These are phyloP conservation scores for Gilbertella persicaria DNA, from an alignment of 371 early-diverging fungal genomes.

Conservation along the genomic window DNA sequence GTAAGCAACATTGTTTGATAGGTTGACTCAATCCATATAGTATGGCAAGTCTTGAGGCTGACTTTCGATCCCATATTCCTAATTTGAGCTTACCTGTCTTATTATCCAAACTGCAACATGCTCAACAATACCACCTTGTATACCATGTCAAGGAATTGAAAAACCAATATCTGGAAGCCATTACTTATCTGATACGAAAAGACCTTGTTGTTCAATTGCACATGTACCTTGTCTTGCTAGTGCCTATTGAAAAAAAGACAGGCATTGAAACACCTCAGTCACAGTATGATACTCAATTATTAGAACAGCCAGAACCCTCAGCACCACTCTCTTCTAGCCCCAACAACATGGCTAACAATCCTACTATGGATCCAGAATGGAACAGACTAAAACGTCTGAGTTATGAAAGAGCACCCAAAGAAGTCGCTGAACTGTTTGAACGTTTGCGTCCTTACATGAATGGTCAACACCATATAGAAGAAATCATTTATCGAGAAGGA, in stretches of 20 bases:
- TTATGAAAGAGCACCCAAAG: slow-evolving; percentile 53
- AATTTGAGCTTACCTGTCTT: slow-evolving; percentile 68
- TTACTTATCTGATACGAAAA: slow-evolving; percentile 79
- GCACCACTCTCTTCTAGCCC: slow-evolving; percentile 25
- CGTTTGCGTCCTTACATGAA: slow-evolving; percentile 76
- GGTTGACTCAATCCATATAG: slow-evolving; percentile 20
- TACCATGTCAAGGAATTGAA: slow-evolving; percentile 68
- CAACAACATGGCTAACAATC: slow-evolving; percentile 26
- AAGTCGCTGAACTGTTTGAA: slow-evolving; percentile 62
- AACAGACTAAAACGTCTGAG: slow-evolving; percentile 31
- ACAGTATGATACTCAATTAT: slow-evolving; percentile 5
- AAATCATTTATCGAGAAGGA: slow-evolving; percentile 79
- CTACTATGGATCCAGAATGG: slow-evolving; percentile 28
- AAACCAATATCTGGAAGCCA: slow-evolving; percentile 76
- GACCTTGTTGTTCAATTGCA: slow-evolving; percentile 81
- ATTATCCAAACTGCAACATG: slow-evolving; percentile 73
- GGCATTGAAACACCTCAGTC: slow-evolving; percentile 14
- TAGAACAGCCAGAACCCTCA: not conserved
- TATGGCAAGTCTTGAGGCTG: slow-evolving; percentile 50
- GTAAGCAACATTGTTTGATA: slow-evolving; percentile 4
- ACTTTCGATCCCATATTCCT: slow-evolving; percentile 70
- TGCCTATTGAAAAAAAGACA: slow-evolving; percentile 37
- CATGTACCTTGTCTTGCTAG: slow-evolving; percentile 74
- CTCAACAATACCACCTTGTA: slow-evolving; percentile 68
- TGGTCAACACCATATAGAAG: slow-evolving; percentile 81